A percentile compares a stretch with the other conserved stretches of the same genome.
These are phyloP conservation scores for Acacia concinna DNA, from an alignment of 331 rosid species.

Conservation along the genomic window DNA sequence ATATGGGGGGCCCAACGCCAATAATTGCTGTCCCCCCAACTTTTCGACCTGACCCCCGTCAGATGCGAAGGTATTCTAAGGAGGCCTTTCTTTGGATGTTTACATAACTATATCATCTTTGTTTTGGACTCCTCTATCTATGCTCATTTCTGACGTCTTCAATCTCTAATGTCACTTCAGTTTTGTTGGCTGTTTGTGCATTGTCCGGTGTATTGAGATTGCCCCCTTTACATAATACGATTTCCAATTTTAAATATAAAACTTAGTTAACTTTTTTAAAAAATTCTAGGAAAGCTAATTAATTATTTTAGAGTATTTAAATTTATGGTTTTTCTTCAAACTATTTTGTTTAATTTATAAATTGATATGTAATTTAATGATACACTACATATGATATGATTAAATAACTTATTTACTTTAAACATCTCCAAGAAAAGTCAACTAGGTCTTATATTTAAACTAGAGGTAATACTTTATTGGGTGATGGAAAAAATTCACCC, in stretches of 20 bases:
- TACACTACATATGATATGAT: too few species aligned
- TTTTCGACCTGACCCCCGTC: conserved; percentile 85
- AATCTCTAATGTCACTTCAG: neutral
- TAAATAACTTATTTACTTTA: too few species aligned
- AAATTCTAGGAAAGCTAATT: too few species aligned
- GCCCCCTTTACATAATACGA: neutral
- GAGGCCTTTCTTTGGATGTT: neutral
- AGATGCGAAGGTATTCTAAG: conserved; percentile 70
- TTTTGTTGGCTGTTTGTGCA: neutral
- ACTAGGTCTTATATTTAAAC: too few species aligned
- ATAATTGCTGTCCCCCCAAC: conserved; percentile 76
- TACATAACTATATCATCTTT: neutral
- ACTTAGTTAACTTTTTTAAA: too few species aligned
- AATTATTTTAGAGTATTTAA: too few species aligned
- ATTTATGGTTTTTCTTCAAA: too few species aligned
- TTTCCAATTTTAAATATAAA: too few species aligned
- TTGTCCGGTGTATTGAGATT: neutral
- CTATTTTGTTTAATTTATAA: too few species aligned
- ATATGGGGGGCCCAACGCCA: conserved; percentile 72
- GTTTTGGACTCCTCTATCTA: neutral
- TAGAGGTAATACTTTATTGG: neutral
- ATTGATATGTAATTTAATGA: too few species aligned
- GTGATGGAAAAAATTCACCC: neutral
- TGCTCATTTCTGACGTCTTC: neutral
- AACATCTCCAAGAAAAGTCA: too few species aligned